Evolutionary conservation across 2,329 filamentous ascomycete species (phyloP), one percentile per base, ranked within the genome.

Genomic region (Penicillium sp.): DNA sequence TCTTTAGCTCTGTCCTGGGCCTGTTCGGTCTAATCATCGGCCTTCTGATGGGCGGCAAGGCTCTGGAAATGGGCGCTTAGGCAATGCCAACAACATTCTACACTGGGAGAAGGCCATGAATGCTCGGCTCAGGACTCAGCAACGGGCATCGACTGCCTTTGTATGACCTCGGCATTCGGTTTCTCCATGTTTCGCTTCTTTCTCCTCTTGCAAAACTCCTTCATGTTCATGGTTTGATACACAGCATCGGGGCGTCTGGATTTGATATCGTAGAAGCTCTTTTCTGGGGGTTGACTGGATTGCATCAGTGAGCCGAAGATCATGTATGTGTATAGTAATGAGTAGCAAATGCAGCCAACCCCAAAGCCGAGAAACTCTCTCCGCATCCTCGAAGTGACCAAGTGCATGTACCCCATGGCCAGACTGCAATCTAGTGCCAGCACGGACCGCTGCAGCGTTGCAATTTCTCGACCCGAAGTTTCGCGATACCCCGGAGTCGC

Each of bases 11-110:
- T 27, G 91, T 98, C 33, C 78, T 98, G 8, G 93, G 94, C 50
- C 81, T 98, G 3, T 98, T 98, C 61, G 94, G 93, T 43, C 78
- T 98, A 50, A 98, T 98, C 61, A 83, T 98, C 54, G 93, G 94
- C 31, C 78, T 98, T 39, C 76, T 98, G 52, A 79, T 97, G 36
- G 87, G 87, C 43, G 79, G 84, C 64, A 94, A 93, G 70, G 89
- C 93, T 17, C 64, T 73, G 16, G 86, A 89, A 49, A 94, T 96
- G 47, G 59, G 64, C 37, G 52, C 54, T n/a, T n/a, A n/a, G 41
- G 51, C 51, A 53, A 47, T 36, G 11, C 32, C 33, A 19, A 35
- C 19, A 17, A 18, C 32, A 30, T 19, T 27, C 11, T 38, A 25
- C 15, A 28, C 26, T 33, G 18, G 25, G 32, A 26, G 47, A 53